Conservation (phyloP, 331 rosid species). For the Erythrophleum ivorense region DNA sequence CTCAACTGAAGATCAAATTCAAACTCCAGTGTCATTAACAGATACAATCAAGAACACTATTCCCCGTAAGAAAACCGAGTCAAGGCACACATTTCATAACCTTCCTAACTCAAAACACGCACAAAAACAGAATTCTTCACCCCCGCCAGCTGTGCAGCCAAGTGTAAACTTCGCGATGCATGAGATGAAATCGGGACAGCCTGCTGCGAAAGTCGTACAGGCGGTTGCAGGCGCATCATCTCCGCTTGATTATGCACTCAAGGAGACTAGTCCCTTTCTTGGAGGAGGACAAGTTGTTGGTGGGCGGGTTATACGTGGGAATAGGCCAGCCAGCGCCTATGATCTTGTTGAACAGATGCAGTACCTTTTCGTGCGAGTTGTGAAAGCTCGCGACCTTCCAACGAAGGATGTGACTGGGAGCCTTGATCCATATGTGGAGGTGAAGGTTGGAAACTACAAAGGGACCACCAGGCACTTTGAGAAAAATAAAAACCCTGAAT, state of each 20-base stretch:
- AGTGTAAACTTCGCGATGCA: constrained; percentile 48
- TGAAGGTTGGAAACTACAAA: constrained; percentile 80
- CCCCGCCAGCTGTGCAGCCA: constrained; percentile 40
- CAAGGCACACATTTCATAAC: constrained; percentile 64
- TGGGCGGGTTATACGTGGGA: constrained; percentile 63
- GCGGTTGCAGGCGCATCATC: constrained; percentile 52
- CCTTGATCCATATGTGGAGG: constrained; percentile 91
- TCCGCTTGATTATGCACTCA: constrained; percentile 67
- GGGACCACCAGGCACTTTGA: constrained; percentile 76
- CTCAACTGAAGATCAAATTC: constrained; percentile 47
- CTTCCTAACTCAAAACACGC: constrained; percentile 55
- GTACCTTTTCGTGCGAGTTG: constrained; percentile 84
- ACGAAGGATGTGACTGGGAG: constrained; percentile 73
- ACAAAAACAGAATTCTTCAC: constrained; percentile 43
- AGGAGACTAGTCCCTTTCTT: constrained; percentile 90
- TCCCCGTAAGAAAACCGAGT: constrained; percentile 58
- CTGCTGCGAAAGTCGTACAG: constrained; percentile 44
- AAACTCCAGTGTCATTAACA: constrained; percentile 43
- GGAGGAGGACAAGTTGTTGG: constrained; percentile 86
- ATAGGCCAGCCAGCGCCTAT: constrained; percentile 61
- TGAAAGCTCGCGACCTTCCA: constrained; percentile 89
- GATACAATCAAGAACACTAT: constrained; percentile 45
- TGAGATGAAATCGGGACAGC: constrained; percentile 62
- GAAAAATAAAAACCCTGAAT: constrained; percentile 79
- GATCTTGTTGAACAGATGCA: constrained; percentile 93